These are phyloP conservation scores for Grigorovia transvaalensis DNA, from an alignment of 805 yeast species.

Conservation along the genomic window DNA sequence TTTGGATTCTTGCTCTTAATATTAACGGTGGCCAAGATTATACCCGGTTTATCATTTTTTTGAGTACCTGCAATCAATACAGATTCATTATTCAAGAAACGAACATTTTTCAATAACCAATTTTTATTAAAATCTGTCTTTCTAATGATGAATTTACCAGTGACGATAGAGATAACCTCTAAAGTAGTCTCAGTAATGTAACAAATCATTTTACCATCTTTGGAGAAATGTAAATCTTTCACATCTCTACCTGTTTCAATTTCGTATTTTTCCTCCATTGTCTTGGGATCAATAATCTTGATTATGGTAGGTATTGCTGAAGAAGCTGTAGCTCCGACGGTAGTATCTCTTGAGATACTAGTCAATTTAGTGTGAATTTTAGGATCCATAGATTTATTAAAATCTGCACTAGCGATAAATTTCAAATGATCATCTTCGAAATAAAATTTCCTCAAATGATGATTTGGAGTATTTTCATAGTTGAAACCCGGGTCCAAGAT, in stretches of 20 bases:
- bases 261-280: constrained; percentile 44
- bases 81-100: constrained; percentile 27
- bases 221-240: constrained; percentile 58
- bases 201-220: constrained; percentile 54
- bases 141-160: constrained; percentile 31
- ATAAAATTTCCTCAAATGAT: constrained; percentile 60
- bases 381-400: constrained; percentile 35
- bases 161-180: constrained; percentile 33
- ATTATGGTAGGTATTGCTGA: constrained; percentile 55
- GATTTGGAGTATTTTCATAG: constrained; percentile 46
- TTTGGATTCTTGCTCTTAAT: background rate
- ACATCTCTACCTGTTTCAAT: constrained; percentile 45
- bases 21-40: background rate
- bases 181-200: constrained; percentile 50
- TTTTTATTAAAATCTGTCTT: constrained; percentile 29
- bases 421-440: constrained; percentile 52
- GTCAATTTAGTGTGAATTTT: constrained; percentile 55
- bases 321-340: constrained; percentile 58
- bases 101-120: constrained; percentile 27
- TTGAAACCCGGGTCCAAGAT: constrained; percentile 38
- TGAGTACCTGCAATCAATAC: constrained; percentile 32
- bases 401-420: constrained; percentile 50
- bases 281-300: constrained; percentile 47
- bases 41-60: background rate
- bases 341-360: constrained; percentile 45